phyloP scores from a whole-genome alignment of 75 land plant genomes.

The Isoetes taiwanensis region DNA sequence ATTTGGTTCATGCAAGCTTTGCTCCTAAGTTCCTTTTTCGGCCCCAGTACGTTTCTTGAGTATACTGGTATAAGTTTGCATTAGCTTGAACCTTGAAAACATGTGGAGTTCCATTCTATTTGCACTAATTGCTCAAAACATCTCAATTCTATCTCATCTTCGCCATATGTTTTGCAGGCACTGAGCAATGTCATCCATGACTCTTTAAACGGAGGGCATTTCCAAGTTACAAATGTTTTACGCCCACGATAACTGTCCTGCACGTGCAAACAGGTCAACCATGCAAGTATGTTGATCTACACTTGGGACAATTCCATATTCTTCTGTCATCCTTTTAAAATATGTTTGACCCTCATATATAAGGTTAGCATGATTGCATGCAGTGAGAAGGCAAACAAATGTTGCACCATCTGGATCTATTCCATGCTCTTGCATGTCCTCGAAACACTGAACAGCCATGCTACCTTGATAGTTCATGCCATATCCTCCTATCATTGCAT shows the following conservation, averaged over 20 bases:
- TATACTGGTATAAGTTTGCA: too few relatives aligned
- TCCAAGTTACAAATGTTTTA: too few relatives aligned
- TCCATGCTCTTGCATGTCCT: background rate
- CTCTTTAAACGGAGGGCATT: too few relatives aligned
- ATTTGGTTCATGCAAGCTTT: too few relatives aligned
- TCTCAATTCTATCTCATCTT: too few relatives aligned
- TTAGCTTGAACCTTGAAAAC: too few relatives aligned
- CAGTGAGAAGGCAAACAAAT: background rate
- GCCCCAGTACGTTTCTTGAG: too few relatives aligned
- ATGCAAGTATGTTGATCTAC: constrained; percentile 1
- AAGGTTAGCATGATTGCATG: background rate
- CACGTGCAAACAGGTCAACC: background rate
- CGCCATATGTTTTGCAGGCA: too few relatives aligned
- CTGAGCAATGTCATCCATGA: too few relatives aligned
- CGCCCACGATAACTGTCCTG: background rate
- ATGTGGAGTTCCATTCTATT: too few relatives aligned
- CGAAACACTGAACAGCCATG: background rate
- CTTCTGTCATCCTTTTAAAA: background rate
- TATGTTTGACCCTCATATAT: background rate
- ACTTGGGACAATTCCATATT: background rate
- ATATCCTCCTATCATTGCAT: background rate
- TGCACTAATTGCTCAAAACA: too few relatives aligned
- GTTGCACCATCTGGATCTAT: background rate
- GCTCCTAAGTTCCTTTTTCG: too few relatives aligned
- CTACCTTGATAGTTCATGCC: background rate